These are phyloP conservation scores for Amanita subjunquillea DNA, from an alignment of 768 basidiomycete genomes.

Conservation along the genomic window DNA sequence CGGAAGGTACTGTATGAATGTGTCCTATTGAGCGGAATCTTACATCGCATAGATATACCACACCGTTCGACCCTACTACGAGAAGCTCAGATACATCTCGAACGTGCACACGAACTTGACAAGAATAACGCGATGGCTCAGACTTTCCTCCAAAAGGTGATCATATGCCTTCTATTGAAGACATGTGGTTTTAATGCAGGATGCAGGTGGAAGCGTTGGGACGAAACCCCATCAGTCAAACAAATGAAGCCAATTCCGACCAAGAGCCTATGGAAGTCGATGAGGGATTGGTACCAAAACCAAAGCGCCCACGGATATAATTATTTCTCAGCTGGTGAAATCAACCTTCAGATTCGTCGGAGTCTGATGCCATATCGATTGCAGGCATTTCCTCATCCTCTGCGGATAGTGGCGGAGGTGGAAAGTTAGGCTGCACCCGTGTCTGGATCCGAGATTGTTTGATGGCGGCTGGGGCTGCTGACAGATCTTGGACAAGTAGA, in stretches of 20 bases:
- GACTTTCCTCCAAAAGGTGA: slow-evolving; percentile 45
- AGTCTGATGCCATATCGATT: slow-evolving; percentile 75
- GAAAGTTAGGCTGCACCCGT: not conserved
- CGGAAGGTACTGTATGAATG: not conserved
- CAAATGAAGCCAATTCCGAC: slow-evolving; percentile 9
- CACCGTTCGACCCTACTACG: slow-evolving; percentile 28
- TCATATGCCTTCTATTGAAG: not conserved
- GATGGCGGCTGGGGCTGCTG: not conserved
- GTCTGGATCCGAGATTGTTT: not conserved
- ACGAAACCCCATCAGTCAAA: not conserved
- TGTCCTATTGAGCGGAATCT: not conserved
- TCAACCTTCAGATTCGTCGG: slow-evolving; percentile 38
- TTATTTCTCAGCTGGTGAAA: not conserved
- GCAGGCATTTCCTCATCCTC: slow-evolving; percentile 66
- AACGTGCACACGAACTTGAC: slow-evolving; percentile 52
- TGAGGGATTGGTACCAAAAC: slow-evolving; percentile 12
- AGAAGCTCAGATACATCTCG: slow-evolving; percentile 54
- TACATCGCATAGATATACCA: not conserved
- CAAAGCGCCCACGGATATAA: slow-evolving; percentile 25
- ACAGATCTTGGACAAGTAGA: not conserved
- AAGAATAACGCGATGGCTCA: slow-evolving; percentile 42
- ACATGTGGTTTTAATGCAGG: not conserved
- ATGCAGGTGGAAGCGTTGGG: not conserved
- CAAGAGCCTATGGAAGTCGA: slow-evolving; percentile 15
- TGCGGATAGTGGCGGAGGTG: slow-evolving; percentile 8